Conservation (phyloP, 345 rosid species). For the Pistacia integerrima region DNA sequence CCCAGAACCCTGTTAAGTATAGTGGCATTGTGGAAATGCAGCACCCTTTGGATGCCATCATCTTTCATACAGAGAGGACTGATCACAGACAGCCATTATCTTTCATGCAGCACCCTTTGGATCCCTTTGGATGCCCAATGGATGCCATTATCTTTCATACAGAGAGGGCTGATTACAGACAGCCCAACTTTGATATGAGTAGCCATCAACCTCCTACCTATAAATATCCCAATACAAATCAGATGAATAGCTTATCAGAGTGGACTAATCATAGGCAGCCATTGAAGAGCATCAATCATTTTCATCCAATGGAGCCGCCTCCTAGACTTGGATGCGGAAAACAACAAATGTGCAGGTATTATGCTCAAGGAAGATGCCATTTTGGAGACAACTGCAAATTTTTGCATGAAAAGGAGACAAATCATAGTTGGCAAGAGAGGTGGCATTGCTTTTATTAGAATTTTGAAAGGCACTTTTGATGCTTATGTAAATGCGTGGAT, state of each 20-base stretch:
- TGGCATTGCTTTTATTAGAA: too few species aligned
- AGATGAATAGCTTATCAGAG: not conserved
- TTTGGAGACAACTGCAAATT: slow-evolving; percentile 54
- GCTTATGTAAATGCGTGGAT: too few species aligned
- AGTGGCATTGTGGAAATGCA: not conserved
- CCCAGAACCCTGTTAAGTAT: not conserved
- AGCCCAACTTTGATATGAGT: not conserved
- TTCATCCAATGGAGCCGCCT: not conserved
- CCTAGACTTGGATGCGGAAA: slow-evolving; percentile 24
- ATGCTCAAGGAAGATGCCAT: slow-evolving; percentile 51
- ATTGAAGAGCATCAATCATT: slow-evolving; percentile 23
- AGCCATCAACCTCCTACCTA: too few species aligned
- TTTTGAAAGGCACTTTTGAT: too few species aligned
- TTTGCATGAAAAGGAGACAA: slow-evolving; percentile 29
- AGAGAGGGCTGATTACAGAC: not conserved
- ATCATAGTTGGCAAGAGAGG: not conserved
- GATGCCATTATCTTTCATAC: not conserved
- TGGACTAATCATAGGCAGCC: slow-evolving; percentile 21
- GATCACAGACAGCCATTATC: not conserved
- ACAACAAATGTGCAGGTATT: slow-evolving; percentile 37
- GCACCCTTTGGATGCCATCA: not conserved
- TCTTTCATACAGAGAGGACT: not conserved
- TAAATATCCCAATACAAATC: not conserved
- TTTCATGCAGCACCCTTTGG: too few species aligned
- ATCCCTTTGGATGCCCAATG: slow-evolving; percentile 29